These are phyloP conservation scores for Erodium trifolium DNA, from an alignment of 441 rosid genomes.

Conservation along the genomic window DNA sequence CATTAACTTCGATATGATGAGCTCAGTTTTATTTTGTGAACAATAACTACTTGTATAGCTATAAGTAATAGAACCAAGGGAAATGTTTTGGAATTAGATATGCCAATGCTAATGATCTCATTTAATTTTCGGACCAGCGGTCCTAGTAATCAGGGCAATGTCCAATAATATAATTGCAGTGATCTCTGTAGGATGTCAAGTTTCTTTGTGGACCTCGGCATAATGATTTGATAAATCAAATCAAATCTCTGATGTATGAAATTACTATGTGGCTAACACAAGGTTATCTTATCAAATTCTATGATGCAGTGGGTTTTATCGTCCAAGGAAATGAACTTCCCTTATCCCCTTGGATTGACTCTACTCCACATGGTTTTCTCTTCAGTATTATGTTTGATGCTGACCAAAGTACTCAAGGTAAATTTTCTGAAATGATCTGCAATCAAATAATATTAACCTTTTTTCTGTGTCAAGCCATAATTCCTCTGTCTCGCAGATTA, in stretches of 20 bases:
- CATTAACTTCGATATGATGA: not conserved
- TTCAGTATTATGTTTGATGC: slow-evolving; percentile 63
- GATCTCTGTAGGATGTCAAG: too few species aligned
- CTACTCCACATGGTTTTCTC: slow-evolving; percentile 91
- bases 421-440: not conserved
- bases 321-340: slow-evolving; percentile 89
- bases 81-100: too few species aligned
- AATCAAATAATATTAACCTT: not conserved
- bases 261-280: slow-evolving; percentile 11
- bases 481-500: slow-evolving; percentile 36
- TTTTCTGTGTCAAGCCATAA: slow-evolving; percentile 10
- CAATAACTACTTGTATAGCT: not conserved
- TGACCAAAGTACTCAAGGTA: slow-evolving; percentile 80
- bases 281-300: slow-evolving; percentile 14
- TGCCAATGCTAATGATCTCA: not conserved
- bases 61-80: not conserved
- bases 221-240: not conserved
- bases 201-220: too few species aligned
- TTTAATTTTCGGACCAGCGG: not conserved
- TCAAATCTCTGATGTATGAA: not conserved
- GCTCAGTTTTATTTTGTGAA: not conserved
- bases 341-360: slow-evolving; percentile 93
- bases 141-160: not conserved
- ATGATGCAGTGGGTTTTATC: slow-evolving; percentile 85
- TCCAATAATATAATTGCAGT: not conserved